Conservation (phyloP, 352 stramenopile genomes). For the Phytophthora meadii region DNA sequence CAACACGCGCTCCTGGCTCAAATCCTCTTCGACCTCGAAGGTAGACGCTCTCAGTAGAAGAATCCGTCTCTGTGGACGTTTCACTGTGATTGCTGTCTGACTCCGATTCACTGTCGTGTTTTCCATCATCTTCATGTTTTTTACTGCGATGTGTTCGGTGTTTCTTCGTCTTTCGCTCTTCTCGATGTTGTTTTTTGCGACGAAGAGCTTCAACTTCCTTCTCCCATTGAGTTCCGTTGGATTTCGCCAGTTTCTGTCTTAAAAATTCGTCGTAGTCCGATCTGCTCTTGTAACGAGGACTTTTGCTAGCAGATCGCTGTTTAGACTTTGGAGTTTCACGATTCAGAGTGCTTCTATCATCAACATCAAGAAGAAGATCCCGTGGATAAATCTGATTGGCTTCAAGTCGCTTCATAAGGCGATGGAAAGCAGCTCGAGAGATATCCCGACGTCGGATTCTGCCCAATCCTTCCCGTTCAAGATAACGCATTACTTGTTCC, state of each 20-base stretch:
- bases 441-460: constrained; percentile 51
- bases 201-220: constrained; percentile 33
- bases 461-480: constrained; percentile 52
- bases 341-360: not conserved
- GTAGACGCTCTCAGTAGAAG: constrained; percentile 19
- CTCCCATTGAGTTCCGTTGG: constrained; percentile 30
- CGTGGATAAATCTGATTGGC: constrained; percentile 37
- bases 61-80: constrained; percentile 26
- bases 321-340: not conserved
- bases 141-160: constrained; percentile 4
- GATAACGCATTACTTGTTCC: constrained; percentile 65
- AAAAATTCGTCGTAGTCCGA: constrained; percentile 66
- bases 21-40: constrained; percentile 33
- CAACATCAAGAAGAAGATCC: constrained; percentile 32
- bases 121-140: constrained; percentile 19
- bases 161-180: constrained; percentile 14
- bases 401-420: constrained; percentile 49
- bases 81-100: constrained; percentile 13
- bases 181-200: constrained; percentile 17
- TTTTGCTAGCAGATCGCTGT: constrained; percentile 10
- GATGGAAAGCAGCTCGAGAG: constrained; percentile 40
- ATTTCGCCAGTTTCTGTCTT: constrained; percentile 9
- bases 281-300: constrained; percentile 38
- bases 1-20: constrained; percentile 62
- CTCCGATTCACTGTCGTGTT: constrained; percentile 23